phyloP scores from a whole-genome alignment of 345 rosid species.

The Eucalyptus curtisii region DNA sequence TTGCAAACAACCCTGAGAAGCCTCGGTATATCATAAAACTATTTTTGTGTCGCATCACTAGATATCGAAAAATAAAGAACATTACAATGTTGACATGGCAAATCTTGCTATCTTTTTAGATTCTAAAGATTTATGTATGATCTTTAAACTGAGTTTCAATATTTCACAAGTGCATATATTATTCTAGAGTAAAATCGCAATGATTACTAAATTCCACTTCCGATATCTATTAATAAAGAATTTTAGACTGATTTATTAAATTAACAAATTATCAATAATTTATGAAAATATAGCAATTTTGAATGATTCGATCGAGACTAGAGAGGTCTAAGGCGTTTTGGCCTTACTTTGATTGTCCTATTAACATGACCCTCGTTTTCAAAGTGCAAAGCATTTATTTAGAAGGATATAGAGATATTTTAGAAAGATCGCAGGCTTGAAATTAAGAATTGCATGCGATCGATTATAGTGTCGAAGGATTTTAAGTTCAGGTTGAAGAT shows the following conservation, averaged over 20 bases:
- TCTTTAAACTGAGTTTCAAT: not conserved
- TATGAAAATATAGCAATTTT: rapidly evolving
- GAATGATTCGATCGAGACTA: not conserved
- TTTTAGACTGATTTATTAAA: not conserved
- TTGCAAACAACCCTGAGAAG: not conserved
- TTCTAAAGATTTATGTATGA: not conserved
- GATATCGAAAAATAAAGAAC: not conserved
- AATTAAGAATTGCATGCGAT: not conserved
- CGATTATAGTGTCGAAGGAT: rapidly evolving
- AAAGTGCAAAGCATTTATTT: not conserved
- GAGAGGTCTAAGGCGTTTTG: rapidly evolving
- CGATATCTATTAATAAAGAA: not conserved
- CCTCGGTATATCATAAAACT: not conserved
- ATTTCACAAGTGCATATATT: not conserved
- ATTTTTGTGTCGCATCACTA: not conserved
- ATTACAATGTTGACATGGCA: not conserved
- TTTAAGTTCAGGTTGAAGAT: not conserved
- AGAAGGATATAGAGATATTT: not conserved
- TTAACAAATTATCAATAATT: not conserved
- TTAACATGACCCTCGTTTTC: rapidly evolving
- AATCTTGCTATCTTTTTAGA: not conserved
- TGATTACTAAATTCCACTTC: not conserved
- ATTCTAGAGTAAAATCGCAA: not conserved
- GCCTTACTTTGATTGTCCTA: not conserved
- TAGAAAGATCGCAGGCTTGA: rapidly evolving